phyloP scores from a whole-genome alignment of 139 green algal species.

The Picochlorum costavermella region DNA sequence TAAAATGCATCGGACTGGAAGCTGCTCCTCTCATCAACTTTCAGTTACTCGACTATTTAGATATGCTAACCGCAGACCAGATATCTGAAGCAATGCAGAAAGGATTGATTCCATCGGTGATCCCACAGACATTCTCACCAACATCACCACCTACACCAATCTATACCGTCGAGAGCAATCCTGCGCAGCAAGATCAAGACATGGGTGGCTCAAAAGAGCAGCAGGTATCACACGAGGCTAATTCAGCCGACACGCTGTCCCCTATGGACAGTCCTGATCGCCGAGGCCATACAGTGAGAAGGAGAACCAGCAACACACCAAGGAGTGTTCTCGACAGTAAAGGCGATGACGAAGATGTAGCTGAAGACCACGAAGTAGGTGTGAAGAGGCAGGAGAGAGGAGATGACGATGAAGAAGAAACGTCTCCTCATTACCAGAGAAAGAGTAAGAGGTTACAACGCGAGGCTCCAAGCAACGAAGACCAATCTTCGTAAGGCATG shows the following conservation, averaged over 20 bases:
- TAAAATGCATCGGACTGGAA: conserved; percentile 5
- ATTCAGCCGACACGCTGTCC: no score
- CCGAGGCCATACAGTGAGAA: neutral
- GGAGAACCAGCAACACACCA: neutral
- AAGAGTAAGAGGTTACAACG: no score
- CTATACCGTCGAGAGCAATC: neutral
- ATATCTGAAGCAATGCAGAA: neutral
- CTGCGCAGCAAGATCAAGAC: neutral
- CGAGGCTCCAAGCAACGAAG: no score
- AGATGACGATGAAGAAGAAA: no score
- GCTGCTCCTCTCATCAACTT: conserved; percentile 10
- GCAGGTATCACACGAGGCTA: no score
- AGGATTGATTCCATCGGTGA: neutral
- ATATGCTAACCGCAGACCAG: conserved; percentile 1
- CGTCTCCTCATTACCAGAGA: no score
- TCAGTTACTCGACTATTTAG: conserved; percentile 15
- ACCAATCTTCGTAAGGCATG: no score
- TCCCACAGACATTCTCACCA: neutral
- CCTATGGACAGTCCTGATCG: no score
- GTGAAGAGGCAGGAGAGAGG: neutral
- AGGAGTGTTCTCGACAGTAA: conserved; percentile 1
- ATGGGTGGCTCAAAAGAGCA: no score
- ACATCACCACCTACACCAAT: neutral
- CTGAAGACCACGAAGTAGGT: neutral
- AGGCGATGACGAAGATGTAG: neutral